A percentile compares a stretch with the other conserved stretches of the same genome.
Evolutionary conservation across 2,329 filamentous ascomycete species (phyloP).

Genomic region (Pseudogymnoascus sp.): DNA sequence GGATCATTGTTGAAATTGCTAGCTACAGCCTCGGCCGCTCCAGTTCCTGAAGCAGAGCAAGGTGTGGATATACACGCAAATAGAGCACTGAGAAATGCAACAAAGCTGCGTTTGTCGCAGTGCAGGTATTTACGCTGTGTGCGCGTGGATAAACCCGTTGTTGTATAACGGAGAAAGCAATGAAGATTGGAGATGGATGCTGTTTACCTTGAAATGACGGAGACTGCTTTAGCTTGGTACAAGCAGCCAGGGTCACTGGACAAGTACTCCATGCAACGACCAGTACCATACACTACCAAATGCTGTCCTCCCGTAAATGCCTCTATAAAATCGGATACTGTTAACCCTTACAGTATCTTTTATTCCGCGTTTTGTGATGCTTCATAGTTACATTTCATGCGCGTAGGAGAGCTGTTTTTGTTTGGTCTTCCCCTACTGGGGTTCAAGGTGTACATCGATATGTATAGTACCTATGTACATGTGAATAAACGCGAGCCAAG

Average conservation of each 20-base stretch:
- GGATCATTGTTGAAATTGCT: slow-evolving; percentile 5
- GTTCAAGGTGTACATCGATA: neutral
- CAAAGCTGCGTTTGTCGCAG: neutral
- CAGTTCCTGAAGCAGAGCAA: neutral
- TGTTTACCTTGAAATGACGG: slow-evolving; percentile 7
- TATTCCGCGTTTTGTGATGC: neutral
- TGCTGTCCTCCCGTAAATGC: neutral
- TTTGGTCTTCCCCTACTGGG: neutral
- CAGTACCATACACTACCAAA: neutral
- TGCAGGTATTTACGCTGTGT: neutral
- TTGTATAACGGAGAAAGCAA: neutral
- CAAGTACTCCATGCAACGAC: neutral
- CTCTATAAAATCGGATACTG: neutral
- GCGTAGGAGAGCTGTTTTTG: neutral
- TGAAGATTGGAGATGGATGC: neutral
- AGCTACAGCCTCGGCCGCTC: neutral
- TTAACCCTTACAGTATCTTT: neutral
- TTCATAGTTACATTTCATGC: neutral
- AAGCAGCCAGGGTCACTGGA: neutral
- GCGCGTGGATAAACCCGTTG: neutral
- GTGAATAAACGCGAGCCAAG: neutral
- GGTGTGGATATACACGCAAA: neutral
- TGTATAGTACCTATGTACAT: neutral
- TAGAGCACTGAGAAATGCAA: neutral
- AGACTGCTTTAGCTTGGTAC: slow-evolving; percentile 3